phyloP scores from a whole-genome alignment of 352 stramenopile genomes.

The Phytophthora sansomeana region DNA sequence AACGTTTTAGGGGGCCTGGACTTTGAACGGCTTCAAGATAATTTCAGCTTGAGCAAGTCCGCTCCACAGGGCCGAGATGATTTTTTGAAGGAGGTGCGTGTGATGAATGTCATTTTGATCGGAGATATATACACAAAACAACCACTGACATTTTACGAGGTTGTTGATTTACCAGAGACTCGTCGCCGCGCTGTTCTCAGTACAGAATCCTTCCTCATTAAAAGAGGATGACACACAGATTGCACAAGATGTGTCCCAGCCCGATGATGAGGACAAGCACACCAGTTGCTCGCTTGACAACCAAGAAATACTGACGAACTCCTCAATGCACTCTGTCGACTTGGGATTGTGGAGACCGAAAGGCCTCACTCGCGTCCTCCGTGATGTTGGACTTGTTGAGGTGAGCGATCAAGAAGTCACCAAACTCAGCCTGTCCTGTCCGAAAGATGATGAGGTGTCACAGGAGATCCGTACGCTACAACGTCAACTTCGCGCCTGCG shows the following conservation, averaged over 20 bases:
- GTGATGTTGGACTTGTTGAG: constrained; percentile 64
- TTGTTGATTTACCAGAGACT: constrained; percentile 37
- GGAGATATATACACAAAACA: background rate
- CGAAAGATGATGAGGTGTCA: constrained; percentile 70
- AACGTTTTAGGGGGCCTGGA: constrained; percentile 8
- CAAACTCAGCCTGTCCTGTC: constrained; percentile 31
- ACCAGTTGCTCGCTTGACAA: constrained; percentile 8
- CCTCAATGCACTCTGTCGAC: constrained; percentile 17
- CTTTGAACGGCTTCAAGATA: constrained; percentile 28
- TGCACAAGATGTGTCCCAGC: constrained; percentile 9
- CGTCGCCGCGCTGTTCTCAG: constrained; percentile 34
- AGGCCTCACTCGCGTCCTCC: constrained; percentile 40
- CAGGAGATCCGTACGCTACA: constrained; percentile 69
- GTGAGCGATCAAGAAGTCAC: constrained; percentile 34
- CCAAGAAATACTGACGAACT: constrained; percentile 8
- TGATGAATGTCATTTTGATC: background rate
- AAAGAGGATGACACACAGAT: constrained; percentile 13
- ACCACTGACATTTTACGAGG: background rate
- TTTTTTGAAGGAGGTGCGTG: constrained; percentile 58
- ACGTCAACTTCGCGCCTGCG: constrained; percentile 44
- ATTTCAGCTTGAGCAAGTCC: constrained; percentile 28
- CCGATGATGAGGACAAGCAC: constrained; percentile 33
- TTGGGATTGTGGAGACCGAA: constrained; percentile 38
- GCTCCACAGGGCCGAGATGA: constrained; percentile 37
- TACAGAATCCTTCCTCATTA: constrained; percentile 10